Conservation (phyloP, 2,329 filamentous ascomycete species). For the Saccharata proteae region DNA sequence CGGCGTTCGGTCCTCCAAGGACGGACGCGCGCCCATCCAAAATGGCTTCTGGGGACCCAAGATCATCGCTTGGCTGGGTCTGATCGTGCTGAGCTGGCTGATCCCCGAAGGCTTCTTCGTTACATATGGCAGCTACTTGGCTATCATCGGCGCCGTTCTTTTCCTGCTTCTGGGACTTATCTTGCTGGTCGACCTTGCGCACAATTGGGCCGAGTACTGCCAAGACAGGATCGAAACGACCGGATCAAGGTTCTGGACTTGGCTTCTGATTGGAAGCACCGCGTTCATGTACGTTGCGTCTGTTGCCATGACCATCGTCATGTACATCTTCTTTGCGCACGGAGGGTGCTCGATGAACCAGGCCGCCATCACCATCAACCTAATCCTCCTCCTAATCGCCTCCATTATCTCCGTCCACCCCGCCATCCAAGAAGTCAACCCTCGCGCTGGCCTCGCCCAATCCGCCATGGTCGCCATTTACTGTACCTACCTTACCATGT, state of each 20-base stretch:
- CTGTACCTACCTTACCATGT: constrained; percentile 98
- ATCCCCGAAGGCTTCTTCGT: constrained; percentile 93
- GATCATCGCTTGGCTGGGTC: constrained; percentile 72
- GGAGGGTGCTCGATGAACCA: constrained; percentile 89
- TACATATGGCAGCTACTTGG: constrained; percentile 89
- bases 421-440: constrained; percentile 78
- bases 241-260: constrained; percentile 75
- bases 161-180: constrained; percentile 90
- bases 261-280: constrained; percentile 80
- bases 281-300: constrained; percentile 87
- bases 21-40: constrained; percentile 76
- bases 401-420: constrained; percentile 84
- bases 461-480: constrained; percentile 95
- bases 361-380: constrained; percentile 76
- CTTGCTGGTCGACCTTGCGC: constrained; percentile 84
- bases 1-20: constrained; percentile 76
- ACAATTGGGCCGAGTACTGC: constrained; percentile 96
- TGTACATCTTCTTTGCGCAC: constrained; percentile 91
- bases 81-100: constrained; percentile 86
- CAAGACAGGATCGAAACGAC: constrained; percentile 83
- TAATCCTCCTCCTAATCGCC: constrained; percentile 69
- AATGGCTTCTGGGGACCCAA: constrained; percentile 99
- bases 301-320: constrained; percentile 85
- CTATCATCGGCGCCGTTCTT: constrained; percentile 76
- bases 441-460: constrained; percentile 89